Evolutionary conservation across 305 asterid genomes (phyloP), one percentile per base, ranked within the genome.

Genomic region (Fraxinus baroniana): DNA sequence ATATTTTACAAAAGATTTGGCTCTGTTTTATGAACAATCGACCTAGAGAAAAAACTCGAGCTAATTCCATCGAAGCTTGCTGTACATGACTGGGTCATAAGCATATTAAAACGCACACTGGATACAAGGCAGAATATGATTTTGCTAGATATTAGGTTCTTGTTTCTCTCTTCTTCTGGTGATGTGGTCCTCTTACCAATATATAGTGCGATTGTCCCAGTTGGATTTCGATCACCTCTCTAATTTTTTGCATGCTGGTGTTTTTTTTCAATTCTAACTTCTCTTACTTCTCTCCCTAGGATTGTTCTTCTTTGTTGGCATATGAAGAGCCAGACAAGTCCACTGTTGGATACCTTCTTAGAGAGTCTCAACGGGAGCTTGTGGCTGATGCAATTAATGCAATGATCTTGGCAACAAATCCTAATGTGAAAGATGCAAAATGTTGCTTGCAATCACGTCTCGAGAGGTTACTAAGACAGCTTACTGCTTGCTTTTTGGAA

Each of bases 301-400:
- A 95, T 66, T 94, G 98, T 85, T 97, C 97, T 81, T 93, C 96
- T 76, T 88, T 95, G 84, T 85, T 95, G 85, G 99, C 97, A 18
- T 94, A 93, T 35, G 97, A 91, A 81, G 86, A 91, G 72, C 98
- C 99, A 57, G 86, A 86, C 79, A 86, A 87, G 79, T 91, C 93
- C 46, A 86, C 93, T 6, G 94, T 95, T 37, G 99, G 96, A 79
- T 95, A 95, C 87, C 95, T 95, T 80, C 94, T 95, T 66, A 89
- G 84, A 78, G 95, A 94, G 24, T 82, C 97, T 66, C 99, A 94
- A 83, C 89, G 96, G 64, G 99, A 93, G 82, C 90, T 93, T 71
- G 92, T 93, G 84, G 99, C 98, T 6, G 98, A 95, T 89, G 97
- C 98, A 10, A 93, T 93, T 77, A 95, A 95, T 36, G 93, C 98